These are phyloP conservation scores for Leishmania arabica DNA, from an alignment of 208 protist species.

Conservation along the genomic window DNA sequence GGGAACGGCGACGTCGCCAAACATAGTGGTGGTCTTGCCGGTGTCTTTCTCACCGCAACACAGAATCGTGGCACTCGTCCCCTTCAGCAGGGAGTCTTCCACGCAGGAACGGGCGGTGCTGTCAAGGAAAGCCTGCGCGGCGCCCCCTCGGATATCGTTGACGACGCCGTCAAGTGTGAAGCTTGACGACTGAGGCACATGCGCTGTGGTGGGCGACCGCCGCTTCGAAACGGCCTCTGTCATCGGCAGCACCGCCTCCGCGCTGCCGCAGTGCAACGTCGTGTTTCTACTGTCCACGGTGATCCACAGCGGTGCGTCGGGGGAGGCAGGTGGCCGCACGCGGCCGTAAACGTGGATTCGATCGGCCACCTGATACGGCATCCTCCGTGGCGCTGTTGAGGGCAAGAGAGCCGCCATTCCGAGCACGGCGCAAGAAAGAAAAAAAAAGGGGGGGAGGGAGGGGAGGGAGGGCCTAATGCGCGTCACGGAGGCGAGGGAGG, in stretches of 20 bases:
- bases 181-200: constrained; percentile 14
- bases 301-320: constrained; percentile 3
- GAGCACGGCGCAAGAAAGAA: background rate
- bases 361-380: background rate
- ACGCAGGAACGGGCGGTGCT: constrained; percentile 33
- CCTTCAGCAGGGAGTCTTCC: constrained; percentile 29
- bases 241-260: background rate
- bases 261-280: constrained; percentile 8
- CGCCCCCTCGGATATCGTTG: constrained; percentile 32
- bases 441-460: background rate
- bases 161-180: constrained; percentile 82
- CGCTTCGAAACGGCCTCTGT: background rate
- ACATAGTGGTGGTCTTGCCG: constrained; percentile 85
- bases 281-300: background rate
- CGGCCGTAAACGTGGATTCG: constrained; percentile 35
- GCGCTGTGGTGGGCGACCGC: background rate
- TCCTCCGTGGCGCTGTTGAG: background rate
- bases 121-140: constrained; percentile 59
- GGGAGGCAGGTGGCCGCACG: constrained; percentile 23
- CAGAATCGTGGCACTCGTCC: constrained; percentile 68
- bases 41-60: constrained; percentile 76
- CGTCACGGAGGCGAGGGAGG: too few relatives aligned
- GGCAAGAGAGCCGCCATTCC: background rate
- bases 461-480: background rate
- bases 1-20: constrained; percentile 37